Conservation (phyloP, 257 asterid genomes). For the Echites panduratus region DNA sequence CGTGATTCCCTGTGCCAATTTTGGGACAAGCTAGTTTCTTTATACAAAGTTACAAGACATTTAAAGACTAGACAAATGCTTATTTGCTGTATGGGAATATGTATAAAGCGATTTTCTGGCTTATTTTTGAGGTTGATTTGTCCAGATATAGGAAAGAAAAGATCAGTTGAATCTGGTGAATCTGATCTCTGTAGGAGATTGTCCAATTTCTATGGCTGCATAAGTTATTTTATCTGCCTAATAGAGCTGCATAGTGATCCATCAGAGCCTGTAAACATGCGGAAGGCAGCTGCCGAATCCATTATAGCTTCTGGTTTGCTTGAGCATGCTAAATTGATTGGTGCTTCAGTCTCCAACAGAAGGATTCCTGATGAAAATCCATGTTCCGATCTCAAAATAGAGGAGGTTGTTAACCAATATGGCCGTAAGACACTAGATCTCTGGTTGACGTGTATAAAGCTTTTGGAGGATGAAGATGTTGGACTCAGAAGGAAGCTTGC, state of each 20-base stretch:
- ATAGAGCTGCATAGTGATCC: constrained; percentile 57
- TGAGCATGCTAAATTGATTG: constrained; percentile 44
- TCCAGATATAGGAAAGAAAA: constrained; percentile 22
- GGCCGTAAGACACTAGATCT: constrained; percentile 55
- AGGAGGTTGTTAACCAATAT: constrained; percentile 37
- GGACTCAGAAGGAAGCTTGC: constrained; percentile 68
- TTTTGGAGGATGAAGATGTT: constrained; percentile 89
- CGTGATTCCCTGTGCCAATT: constrained; percentile 41
- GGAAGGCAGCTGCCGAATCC: constrained; percentile 86
- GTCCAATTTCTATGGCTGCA: constrained; percentile 37
- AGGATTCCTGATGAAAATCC: constrained; percentile 26
- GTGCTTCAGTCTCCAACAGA: constrained; percentile 33
- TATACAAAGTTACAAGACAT: constrained; percentile 65
- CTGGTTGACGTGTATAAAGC: constrained; percentile 72
- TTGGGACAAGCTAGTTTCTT: constrained; percentile 70
- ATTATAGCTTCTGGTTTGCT: constrained; percentile 76
- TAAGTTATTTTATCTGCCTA: constrained; percentile 56
- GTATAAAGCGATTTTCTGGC: constrained; percentile 48
- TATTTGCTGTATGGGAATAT: constrained; percentile 89
- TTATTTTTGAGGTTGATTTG: constrained; percentile 35
- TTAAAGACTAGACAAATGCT: constrained; percentile 67
- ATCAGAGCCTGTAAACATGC: constrained; percentile 67
- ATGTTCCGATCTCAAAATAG: constrained; percentile 25
- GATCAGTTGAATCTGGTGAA: constrained; percentile 22
- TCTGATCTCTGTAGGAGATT: constrained; percentile 23